Conservation (phyloP, 352 stramenopile species). For the Phytophthora colocasiae region DNA sequence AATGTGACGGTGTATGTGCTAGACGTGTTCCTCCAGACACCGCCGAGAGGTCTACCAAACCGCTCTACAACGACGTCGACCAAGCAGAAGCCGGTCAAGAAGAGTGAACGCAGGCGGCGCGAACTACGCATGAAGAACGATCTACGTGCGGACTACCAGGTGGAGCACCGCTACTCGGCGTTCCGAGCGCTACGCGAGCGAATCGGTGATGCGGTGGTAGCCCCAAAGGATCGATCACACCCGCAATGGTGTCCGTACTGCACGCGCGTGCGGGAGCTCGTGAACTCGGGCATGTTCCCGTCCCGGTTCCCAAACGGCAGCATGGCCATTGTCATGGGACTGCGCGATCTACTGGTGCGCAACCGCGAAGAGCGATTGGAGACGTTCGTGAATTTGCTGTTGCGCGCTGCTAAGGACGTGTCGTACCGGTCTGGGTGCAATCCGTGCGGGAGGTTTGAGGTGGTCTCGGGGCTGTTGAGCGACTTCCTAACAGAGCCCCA, state of each 20-base stretch:
- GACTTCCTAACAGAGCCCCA: slow-evolving; percentile 59
- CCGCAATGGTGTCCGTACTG: slow-evolving; percentile 72
- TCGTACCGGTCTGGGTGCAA: slow-evolving; percentile 53
- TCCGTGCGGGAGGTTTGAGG: slow-evolving; percentile 57
- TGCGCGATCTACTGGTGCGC: slow-evolving; percentile 26
- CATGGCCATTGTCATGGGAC: slow-evolving; percentile 27
- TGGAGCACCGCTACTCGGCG: slow-evolving; percentile 66
- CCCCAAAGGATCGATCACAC: slow-evolving; percentile 43
- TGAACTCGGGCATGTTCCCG: slow-evolving; percentile 50
- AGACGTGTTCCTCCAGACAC: slow-evolving; percentile 51
- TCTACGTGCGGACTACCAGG: slow-evolving; percentile 45
- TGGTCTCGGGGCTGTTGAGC: slow-evolving; percentile 54
- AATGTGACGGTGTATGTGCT: slow-evolving; percentile 56
- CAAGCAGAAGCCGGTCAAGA: slow-evolving; percentile 17
- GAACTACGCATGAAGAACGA: slow-evolving; percentile 29
- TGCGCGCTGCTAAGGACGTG: slow-evolving; percentile 53
- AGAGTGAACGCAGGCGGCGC: slow-evolving; percentile 22
- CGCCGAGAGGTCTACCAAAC: slow-evolving; percentile 51
- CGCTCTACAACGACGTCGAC: not conserved
- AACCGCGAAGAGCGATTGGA: slow-evolving; percentile 45
- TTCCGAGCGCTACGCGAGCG: slow-evolving; percentile 56
- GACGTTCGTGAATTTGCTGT: slow-evolving; percentile 54
- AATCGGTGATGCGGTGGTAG: slow-evolving; percentile 36
- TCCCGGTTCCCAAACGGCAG: slow-evolving; percentile 41
- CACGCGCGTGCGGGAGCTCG: slow-evolving; percentile 48